Conservation (phyloP, 2,329 filamentous ascomycete species). For the Byssothecium circinans region DNA sequence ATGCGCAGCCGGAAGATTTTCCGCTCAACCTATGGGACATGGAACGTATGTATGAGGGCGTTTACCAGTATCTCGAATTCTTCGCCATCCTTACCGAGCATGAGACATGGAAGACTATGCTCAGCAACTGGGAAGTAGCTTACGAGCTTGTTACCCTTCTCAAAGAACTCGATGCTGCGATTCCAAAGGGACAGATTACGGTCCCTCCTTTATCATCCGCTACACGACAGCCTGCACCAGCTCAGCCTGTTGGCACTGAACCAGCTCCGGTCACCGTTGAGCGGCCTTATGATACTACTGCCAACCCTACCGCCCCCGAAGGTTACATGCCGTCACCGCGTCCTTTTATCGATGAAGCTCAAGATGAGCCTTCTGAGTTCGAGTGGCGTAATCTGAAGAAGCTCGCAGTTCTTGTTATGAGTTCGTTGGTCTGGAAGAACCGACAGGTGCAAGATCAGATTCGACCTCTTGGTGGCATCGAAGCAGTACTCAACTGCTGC, state of each 20-base stretch:
- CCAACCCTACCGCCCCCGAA: conserved; percentile 48
- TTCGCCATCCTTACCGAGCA: conserved; percentile 87
- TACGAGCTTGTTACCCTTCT: conserved; percentile 87
- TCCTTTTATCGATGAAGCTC: conserved; percentile 51
- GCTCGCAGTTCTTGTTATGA: conserved; percentile 86
- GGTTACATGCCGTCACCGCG: conserved; percentile 47
- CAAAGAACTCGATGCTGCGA: conserved; percentile 82
- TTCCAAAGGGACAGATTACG: conserved; percentile 63
- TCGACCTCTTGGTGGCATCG: conserved; percentile 79
- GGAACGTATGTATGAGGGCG: conserved; percentile 92
- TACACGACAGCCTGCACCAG: conserved; percentile 34
- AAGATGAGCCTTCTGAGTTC: conserved; percentile 65
- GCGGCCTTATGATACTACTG: conserved; percentile 62
- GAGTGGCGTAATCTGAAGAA: conserved; percentile 87
- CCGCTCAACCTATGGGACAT: conserved; percentile 96
- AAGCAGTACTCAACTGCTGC: conserved; percentile 85
- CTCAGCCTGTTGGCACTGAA: conserved; percentile 27
- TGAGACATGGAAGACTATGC: conserved; percentile 75
- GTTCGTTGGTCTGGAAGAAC: conserved; percentile 85
- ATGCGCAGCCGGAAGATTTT: conserved; percentile 80
- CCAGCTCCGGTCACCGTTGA: conserved; percentile 57
- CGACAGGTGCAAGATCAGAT: conserved; percentile 85
- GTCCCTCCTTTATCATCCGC: conserved; percentile 61
- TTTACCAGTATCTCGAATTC: conserved; percentile 93
- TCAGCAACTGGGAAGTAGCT: conserved; percentile 89